Evolutionary conservation across 2,329 filamentous ascomycete species (phyloP), one percentile per base, ranked within the genome.

Genomic region (Colletotrichum higginsianum): DNA sequence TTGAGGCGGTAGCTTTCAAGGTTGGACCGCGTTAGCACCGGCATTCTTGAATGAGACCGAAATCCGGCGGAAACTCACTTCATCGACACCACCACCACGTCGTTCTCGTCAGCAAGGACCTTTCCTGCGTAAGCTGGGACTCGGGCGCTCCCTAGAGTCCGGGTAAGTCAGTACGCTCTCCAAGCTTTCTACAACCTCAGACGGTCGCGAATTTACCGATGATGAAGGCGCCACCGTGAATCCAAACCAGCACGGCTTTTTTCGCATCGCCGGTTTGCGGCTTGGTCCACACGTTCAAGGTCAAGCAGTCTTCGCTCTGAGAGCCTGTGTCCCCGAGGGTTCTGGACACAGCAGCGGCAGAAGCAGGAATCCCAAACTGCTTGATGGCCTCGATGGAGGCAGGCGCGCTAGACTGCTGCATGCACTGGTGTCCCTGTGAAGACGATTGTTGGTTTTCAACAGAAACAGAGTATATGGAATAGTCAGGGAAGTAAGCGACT

Each of bases 1-100:
- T 81, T 82, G 58, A 83, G 62, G 4, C 84, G 82, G 73, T 84
- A 87, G 79, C 65, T 72, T 35, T 38, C 52, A 61, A 52, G 44
- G 61, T 61, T 49, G 66, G 63, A 30, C 69, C 40, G 55, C 53
- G 58, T 71, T 26, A 71, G 35, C 61, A 18, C 42, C 40, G 8
- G 15, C n/a, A 6, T n/a, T 23, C 9, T 18, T 21, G 26, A 38
- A 7, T 5, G 38, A 47, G 16, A 35, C 53, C 18, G 67, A 47
- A 9, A 11, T 42, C 61, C 23, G 63, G n/a, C 18, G 60, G 42
- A 38, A 47, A 63, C 71, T 67, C 21, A 71, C 71, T 86, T 87
- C 72, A 87, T 77, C 1, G 84, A 83, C 4, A 88, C 82, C 1
- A 87, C 78, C 12, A 88, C 76, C 1, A 86, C 79, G 60, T 86